Evolutionary conservation across 2,329 filamentous ascomycete species (phyloP), one percentile per base, ranked within the genome.

Genomic region (Fusarium brachygibbosum): DNA sequence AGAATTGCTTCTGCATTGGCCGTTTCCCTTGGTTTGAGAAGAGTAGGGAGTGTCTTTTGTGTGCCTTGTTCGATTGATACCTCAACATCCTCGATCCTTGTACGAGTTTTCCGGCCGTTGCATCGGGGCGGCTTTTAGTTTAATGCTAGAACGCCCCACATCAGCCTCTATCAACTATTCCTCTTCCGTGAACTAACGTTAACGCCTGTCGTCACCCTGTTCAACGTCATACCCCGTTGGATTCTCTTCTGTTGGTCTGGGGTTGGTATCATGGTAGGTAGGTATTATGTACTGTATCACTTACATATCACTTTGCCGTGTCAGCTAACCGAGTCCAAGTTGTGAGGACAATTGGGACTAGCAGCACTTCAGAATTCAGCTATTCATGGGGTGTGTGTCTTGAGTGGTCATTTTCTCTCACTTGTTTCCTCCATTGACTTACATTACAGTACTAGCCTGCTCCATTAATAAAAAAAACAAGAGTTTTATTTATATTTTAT

Each of bases 211-310:
- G 67, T 68, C 63, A 70, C 64, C 51, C 32, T 48, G 46, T 42
- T 64, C 54, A 68, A 68, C 67, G 54, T 64, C 63, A 70, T 70
- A 52, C 57, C 37, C 38, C 40, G 38, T 60, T 45, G 29, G 29
- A 17, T 21, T 25, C 21, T 17, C 23, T 25, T 42, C 16, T 42
- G 40, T 23, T 23, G 23, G 40, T 16, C 40, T 17, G 40, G 40
- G 21, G 37, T 40, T 21, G 37, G 37, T 14, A 40, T 40, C 19
- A 14, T 28, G 28, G 19, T n/a, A 35, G n/a, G n/a, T 19, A 11
- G n/a, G 28, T 29, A 48, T 48, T 34, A 8, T 25, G 45, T 49
- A 49, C 4, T 45, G 25, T 50, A 17, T 38, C 25, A 45, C 42
- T 29, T 51, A 45, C 46, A 34, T 51, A 52, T 44, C 44, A 56